Evolutionary conservation across 805 yeast species (phyloP).

Genomic region (Tetrapisispora taiwanensis): DNA sequence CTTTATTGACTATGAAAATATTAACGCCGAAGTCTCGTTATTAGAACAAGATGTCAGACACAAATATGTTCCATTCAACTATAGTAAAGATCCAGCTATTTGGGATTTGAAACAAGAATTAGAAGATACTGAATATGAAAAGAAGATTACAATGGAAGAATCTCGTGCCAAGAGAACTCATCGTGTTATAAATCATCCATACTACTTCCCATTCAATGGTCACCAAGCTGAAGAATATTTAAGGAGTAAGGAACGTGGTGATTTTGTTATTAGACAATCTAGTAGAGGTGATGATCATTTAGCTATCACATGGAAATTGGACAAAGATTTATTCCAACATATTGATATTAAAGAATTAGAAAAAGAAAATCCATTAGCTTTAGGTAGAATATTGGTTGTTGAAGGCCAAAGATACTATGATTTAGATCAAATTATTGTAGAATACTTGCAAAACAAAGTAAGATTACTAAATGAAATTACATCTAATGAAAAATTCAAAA

Average conservation of each 20-base stretch:
- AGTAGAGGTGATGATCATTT: conserved; percentile 80
- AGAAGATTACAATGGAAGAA: conserved; percentile 42
- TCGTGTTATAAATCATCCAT: conserved; percentile 83
- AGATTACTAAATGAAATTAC: conserved; percentile 76
- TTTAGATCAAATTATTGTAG: conserved; percentile 84
- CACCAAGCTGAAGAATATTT: conserved; percentile 87
- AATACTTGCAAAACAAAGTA: conserved; percentile 76
- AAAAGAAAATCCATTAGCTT: conserved; percentile 49
- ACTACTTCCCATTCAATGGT: conserved; percentile 72
- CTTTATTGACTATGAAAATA: conserved; percentile 60
- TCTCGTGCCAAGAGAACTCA: conserved; percentile 54
- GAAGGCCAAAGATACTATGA: conserved; percentile 69
- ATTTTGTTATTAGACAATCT: conserved; percentile 88
- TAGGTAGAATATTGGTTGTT: conserved; percentile 52
- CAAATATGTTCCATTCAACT: conserved; percentile 32
- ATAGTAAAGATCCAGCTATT: conserved; percentile 45
- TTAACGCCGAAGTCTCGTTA: conserved; percentile 67
- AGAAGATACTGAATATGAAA: conserved; percentile 49
- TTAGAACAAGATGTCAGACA: conserved; percentile 52
- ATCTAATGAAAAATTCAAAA: conserved; percentile 76
- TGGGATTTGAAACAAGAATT: conserved; percentile 79
- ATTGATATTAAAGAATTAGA: conserved; percentile 72
- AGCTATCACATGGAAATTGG: conserved; percentile 94
- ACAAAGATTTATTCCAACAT: conserved; percentile 84
- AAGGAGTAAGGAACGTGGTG: conserved; percentile 85